These are phyloP conservation scores for Tricholoma sp. DNA, from an alignment of 768 basidiomycete genomes.

Conservation along the genomic window DNA sequence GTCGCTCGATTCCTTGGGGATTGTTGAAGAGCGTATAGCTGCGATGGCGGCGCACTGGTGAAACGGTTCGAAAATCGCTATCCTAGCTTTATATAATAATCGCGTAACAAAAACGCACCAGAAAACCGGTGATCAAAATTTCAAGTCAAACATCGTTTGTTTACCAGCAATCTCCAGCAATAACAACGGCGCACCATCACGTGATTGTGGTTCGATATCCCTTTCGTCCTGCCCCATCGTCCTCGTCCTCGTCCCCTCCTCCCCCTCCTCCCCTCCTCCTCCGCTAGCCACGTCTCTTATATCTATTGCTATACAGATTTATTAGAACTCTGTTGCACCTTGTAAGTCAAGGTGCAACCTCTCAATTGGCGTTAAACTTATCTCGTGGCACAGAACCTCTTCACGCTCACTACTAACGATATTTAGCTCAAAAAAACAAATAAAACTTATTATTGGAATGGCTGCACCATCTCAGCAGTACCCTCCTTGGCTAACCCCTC, in stretches of 20 bases:
- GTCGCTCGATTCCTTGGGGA: too few species aligned
- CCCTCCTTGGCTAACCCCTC: conserved; percentile 68
- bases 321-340: neutral
- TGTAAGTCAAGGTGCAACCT: neutral
- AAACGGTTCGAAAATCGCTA: too few species aligned
- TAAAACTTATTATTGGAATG: conserved; percentile 32
- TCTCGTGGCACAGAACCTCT: conserved; percentile 14
- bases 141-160: neutral
- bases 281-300: conserved; percentile 8
- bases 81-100: too few species aligned
- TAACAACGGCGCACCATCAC: conserved; percentile 5
- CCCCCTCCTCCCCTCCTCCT: conserved; percentile 4
- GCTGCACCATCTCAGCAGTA: conserved; percentile 58
- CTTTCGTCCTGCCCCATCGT: neutral
- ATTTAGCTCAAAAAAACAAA: conserved; percentile 12
- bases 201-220: conserved; percentile 16
- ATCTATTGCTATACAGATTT: conserved; percentile 1
- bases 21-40: too few species aligned
- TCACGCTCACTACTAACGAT: conserved; percentile 45
- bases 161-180: neutral
- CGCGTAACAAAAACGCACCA: too few species aligned
- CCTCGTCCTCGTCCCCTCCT: conserved; percentile 8
- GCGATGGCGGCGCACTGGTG: too few species aligned
- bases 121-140: too few species aligned
- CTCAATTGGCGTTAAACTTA: neutral